phyloP scores from a whole-genome alignment of 768 basidiomycete genomes.

The Russula brevipes region DNA sequence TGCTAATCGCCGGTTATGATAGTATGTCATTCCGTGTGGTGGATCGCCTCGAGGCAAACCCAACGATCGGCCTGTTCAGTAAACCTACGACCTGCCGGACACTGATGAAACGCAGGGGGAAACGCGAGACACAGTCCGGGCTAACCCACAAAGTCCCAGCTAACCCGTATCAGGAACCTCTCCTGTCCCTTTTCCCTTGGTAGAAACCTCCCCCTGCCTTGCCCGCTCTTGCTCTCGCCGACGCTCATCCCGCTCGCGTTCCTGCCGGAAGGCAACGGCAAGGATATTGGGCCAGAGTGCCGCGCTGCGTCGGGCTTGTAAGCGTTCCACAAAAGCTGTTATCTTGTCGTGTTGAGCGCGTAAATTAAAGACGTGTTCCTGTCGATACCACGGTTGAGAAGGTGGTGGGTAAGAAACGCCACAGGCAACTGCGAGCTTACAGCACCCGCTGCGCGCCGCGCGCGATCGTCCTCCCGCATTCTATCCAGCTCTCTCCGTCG shows the following conservation, averaged over 20 bases:
- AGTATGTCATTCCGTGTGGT: slow-evolving; percentile 1
- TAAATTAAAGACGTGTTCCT: slow-evolving; percentile 29
- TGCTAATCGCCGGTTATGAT: neutral
- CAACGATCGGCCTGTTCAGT: slow-evolving; percentile 2
- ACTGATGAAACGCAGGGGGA: slow-evolving; percentile 4
- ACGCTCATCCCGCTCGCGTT: slow-evolving; percentile 22
- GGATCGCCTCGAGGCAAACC: slow-evolving; percentile 14
- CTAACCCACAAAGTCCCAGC: slow-evolving; percentile 11
- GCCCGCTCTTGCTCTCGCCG: slow-evolving; percentile 20
- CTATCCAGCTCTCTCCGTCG: slow-evolving; percentile 28
- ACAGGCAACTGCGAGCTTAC: slow-evolving; percentile 12
- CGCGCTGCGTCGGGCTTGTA: slow-evolving; percentile 22
- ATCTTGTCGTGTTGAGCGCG: slow-evolving; percentile 30
- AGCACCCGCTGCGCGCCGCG: slow-evolving; percentile 25
- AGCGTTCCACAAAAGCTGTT: slow-evolving; percentile 24
- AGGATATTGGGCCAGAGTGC: slow-evolving; percentile 27
- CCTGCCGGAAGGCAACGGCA: slow-evolving; percentile 24
- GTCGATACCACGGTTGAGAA: neutral
- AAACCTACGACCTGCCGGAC: slow-evolving; percentile 16
- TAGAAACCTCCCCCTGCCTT: neutral
- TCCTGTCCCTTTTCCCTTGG: slow-evolving; percentile 14
- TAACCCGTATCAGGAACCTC: slow-evolving; percentile 14
- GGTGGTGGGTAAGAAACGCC: neutral
- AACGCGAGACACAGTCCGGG: slow-evolving; percentile 9
- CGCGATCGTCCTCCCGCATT: slow-evolving; percentile 30